Base-by-base conservation (phyloP, 192 early-diverging fungal genomes). In the Podila epigama region DNA sequence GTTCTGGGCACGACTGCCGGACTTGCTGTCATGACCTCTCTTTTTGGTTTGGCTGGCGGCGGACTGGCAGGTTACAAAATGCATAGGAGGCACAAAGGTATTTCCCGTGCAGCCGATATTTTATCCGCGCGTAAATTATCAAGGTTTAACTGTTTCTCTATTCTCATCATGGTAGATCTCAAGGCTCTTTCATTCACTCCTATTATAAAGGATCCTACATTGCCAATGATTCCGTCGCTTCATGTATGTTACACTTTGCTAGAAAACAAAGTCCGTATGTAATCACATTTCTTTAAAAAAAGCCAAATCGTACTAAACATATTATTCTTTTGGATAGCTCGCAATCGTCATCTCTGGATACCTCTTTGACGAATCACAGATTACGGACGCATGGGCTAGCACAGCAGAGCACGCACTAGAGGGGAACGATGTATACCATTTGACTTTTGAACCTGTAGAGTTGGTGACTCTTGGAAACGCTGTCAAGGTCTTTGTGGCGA, bases 301-400 rank as follows among this genome's bases (percentile, higher is more conserved):
- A n/a, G n/a, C n/a, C n/a, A n/a, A n/a, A n/a, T n/a, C n/a, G n/a
- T n/a, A n/a, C n/a, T n/a, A 48, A 15, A 48, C 0, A 48, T 48
- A 18, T 48, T 22, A 48, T 48, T 4, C n/a, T 6, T 25, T 51
- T 62, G 36, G 4, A 36, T 68, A 87, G 84, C 54, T 81, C 35
- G 85, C 81, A 0, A 86, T 89, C 32, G 85, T 82, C 20, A 84
- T 89, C 16, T 83, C 87, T n/a, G 87, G 87, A 16, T 89, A 86
- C 61, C 42, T 89, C n/a, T 62, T 83, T 22, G 80, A 84, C 25
- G 57, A 69, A 48, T 22, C 36, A 12, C 58, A 79, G 44, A 51
- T 79, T 13, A 59, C 40, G 22, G 79, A 66, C 22, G 82, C 87
- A 54, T 88, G 86, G 86, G 69, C 80, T 39, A 55, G 67, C 2